Conservation (phyloP, 371 early-diverging fungal species). For the Rhizopus delemar region DNA sequence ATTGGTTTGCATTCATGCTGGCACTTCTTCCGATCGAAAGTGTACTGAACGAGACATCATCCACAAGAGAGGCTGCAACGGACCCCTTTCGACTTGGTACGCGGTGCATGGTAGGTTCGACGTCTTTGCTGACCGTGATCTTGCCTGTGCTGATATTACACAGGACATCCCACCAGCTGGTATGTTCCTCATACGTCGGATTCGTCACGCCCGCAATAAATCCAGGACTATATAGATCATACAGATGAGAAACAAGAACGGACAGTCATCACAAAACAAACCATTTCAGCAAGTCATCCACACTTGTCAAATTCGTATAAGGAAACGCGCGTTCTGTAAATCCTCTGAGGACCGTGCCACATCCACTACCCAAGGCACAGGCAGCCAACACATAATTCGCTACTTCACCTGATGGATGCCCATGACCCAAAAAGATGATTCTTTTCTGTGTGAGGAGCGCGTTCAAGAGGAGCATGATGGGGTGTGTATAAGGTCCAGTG, state of each 20-base stretch:
- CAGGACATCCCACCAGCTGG: slow-evolving; percentile 94
- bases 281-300: slow-evolving; percentile 83
- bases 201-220: slow-evolving; percentile 97
- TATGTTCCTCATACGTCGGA: slow-evolving; percentile 89
- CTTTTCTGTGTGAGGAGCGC: slow-evolving; percentile 89
- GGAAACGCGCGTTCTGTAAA: slow-evolving; percentile 91
- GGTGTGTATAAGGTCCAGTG: slow-evolving; percentile 78
- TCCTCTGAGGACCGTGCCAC: slow-evolving; percentile 82
- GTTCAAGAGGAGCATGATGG: slow-evolving; percentile 83
- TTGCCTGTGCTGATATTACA: slow-evolving; percentile 91
- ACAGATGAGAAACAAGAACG: background rate
- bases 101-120: slow-evolving; percentile 26
- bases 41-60: slow-evolving; percentile 22
- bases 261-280: slow-evolving; percentile 25
- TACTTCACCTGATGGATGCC: slow-evolving; percentile 88
- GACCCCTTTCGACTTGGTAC: slow-evolving; percentile 20
- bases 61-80: slow-evolving; percentile 10
- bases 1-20: slow-evolving; percentile 16
- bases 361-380: slow-evolving; percentile 86
- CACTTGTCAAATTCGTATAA: slow-evolving; percentile 82
- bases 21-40: slow-evolving; percentile 24
- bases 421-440: slow-evolving; percentile 92
- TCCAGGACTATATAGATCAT: slow-evolving; percentile 61
- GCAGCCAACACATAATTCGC: slow-evolving; percentile 93
- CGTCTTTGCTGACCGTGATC: slow-evolving; percentile 84